Base-by-base conservation (phyloP, 1,284 basidiomycete species). In the Trametes pubescens region DNA sequence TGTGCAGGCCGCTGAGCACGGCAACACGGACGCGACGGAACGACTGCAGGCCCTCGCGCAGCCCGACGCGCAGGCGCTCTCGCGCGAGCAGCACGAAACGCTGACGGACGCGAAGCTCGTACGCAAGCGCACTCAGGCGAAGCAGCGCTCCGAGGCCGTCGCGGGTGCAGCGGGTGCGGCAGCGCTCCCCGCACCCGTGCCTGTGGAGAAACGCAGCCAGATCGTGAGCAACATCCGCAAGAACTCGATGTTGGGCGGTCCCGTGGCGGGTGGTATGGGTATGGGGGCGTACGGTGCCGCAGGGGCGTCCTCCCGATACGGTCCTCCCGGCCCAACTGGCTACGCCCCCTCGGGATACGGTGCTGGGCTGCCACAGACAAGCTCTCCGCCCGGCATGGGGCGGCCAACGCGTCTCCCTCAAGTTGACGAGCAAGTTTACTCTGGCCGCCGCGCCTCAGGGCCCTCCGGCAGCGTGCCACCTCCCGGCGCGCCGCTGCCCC, bases 61-160 rank as follows among this genome's bases (percentile, higher is more conserved):
- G 46, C 82, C 89, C 0, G 78, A 81, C 0, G 84, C 89, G 0
- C 83, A 84, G 38, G 75, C 86, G 0, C 81, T 98, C 14, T 92
- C 91, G 0, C 82, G 95, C 24, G 81, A 86, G 51, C 91, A 97
- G 65, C 94, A 98, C 78, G 88, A 96, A 67, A 80, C 79, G 1
- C 85, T 94, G 64, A 90, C 95, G 14, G 90, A 95, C 72, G 80
- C 79, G 44, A 94, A 90, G 67, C 86, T 98, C 40, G 90, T 96
- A 11, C 83, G 95, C 4, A 91, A 89, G 67, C 87, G 93, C 16
- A 96, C 95, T 0, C 88, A 90, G 70, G 95, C 95, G 3, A 88
- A 89, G 70, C 81, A 88, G 71, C 81, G 89, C 21, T 89, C 91
- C 21, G 88, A 92, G 48, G 82, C 79, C 22, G 60, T 69, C 18